phyloP scores from a whole-genome alignment of 768 basidiomycete species.

The Suillus decipiens region DNA sequence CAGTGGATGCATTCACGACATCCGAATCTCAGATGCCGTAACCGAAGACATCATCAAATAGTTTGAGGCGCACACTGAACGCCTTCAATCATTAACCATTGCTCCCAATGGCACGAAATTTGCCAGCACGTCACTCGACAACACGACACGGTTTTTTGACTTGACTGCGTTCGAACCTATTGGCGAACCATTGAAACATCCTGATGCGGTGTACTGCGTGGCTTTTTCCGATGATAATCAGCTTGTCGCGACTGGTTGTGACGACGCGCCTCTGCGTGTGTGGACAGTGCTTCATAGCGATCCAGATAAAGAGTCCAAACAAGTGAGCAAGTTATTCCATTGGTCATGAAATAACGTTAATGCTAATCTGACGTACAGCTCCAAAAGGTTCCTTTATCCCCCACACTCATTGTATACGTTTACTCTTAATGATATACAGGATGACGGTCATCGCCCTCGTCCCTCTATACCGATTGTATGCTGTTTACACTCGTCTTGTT shows the following conservation, averaged over 20 bases:
- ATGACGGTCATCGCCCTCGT: neutral
- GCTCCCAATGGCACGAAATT: neutral
- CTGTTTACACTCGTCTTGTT: neutral
- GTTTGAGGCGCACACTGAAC: neutral
- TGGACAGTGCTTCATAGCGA: neutral
- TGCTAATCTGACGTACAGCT: neutral
- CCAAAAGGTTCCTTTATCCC: neutral
- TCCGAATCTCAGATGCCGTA: neutral
- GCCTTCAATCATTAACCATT: neutral
- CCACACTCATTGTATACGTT: neutral
- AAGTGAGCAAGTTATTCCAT: neutral
- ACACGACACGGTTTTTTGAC: neutral
- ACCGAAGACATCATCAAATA: neutral
- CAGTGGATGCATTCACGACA: neutral
- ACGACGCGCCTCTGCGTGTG: neutral
- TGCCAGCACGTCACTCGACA: neutral
- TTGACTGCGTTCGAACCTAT: neutral
- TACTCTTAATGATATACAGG: neutral
- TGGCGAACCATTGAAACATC: neutral
- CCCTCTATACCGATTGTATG: neutral
- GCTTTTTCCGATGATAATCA: neutral
- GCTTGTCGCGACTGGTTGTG: neutral
- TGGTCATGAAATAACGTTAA: neutral
- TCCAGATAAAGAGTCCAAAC: neutral
- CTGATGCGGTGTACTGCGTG: neutral